phyloP scores from a whole-genome alignment of 148 eudicot species.

The Rhododendron williamsianum region DNA sequence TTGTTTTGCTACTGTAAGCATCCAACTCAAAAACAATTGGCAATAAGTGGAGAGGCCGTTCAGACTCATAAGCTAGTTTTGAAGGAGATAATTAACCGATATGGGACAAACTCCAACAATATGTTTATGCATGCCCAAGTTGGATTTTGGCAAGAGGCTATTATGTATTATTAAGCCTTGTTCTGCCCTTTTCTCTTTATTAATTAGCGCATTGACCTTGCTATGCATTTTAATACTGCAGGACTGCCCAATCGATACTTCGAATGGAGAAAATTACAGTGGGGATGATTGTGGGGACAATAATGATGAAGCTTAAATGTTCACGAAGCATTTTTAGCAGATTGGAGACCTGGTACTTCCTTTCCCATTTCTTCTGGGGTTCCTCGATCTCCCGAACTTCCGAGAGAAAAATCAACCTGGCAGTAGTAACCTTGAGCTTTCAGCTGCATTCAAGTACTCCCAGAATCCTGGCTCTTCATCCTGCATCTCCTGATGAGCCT shows the following conservation, averaged over 20 bases:
- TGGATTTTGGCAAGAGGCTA: background rate
- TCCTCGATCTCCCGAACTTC: constrained; percentile 14
- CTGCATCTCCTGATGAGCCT: constrained; percentile 16
- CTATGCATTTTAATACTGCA: constrained; percentile 17
- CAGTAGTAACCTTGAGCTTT: constrained; percentile 20
- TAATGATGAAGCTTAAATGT: constrained; percentile 68
- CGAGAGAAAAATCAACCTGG: constrained; percentile 18
- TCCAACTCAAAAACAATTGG: too few relatives aligned
- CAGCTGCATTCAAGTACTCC: constrained; percentile 26
- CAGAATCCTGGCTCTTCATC: constrained; percentile 5
- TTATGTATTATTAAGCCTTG: background rate
- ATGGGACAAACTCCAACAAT: too few relatives aligned
- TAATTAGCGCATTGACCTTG: background rate
- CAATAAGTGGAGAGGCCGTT: too few relatives aligned
- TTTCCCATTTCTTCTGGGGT: constrained; percentile 19
- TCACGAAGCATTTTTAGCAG: constrained; percentile 90
- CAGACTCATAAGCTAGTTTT: too few relatives aligned
- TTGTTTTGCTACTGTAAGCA: too few relatives aligned
- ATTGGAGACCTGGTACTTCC: constrained; percentile 64
- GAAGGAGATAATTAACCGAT: too few relatives aligned
- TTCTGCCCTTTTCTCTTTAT: background rate
- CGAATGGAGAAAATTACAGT: constrained; percentile 43
- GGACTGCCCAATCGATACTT: constrained; percentile 42
- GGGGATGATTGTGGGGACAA: constrained; percentile 57
- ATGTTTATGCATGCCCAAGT: background rate